These are phyloP conservation scores for Lineolata rhizophorae DNA, from an alignment of 495 filamentous ascomycete genomes.

Conservation along the genomic window DNA sequence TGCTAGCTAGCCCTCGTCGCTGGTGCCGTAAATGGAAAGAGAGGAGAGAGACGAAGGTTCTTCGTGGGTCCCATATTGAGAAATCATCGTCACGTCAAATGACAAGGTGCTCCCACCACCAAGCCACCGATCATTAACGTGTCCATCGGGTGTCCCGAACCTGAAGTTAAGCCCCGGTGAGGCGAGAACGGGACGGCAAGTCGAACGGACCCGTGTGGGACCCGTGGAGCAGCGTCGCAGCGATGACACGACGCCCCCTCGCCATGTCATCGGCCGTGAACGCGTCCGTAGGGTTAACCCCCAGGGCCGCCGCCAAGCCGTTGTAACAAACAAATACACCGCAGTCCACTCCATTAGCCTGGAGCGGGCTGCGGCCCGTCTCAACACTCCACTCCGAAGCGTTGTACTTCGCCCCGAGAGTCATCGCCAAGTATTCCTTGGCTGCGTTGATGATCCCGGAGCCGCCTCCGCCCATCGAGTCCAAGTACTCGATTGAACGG, in stretches of 20 bases:
- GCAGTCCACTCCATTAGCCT: constrained; percentile 57
- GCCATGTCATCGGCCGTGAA: constrained; percentile 6
- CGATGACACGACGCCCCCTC: constrained; percentile 10
- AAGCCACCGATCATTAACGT: too few species aligned
- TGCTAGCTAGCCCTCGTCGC: too few species aligned
- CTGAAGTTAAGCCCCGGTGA: too few species aligned
- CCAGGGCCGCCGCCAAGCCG: constrained; percentile 10
- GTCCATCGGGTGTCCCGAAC: too few species aligned
- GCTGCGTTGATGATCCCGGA: constrained; percentile 18
- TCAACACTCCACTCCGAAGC: constrained; percentile 39
- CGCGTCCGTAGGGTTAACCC: constrained; percentile 3
- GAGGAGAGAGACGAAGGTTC: too few species aligned
- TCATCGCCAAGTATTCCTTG: constrained; percentile 32
- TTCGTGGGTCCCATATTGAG: too few species aligned
- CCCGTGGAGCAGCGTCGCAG: constrained; percentile 9
- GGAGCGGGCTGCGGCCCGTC: constrained; percentile 24
- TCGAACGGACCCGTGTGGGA: constrained; percentile 6
- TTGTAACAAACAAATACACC: constrained; percentile 39
- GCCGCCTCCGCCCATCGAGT: constrained; percentile 32
- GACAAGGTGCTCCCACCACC: too few species aligned
- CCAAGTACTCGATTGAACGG: constrained; percentile 49
- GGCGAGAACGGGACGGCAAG: too few species aligned
- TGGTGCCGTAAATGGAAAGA: too few species aligned
- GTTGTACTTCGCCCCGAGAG: constrained; percentile 33
- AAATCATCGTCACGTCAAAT: too few species aligned